Evolutionary conservation across 1,284 basidiomycete genomes (phyloP).

Genomic region (Malassezia equina): DNA sequence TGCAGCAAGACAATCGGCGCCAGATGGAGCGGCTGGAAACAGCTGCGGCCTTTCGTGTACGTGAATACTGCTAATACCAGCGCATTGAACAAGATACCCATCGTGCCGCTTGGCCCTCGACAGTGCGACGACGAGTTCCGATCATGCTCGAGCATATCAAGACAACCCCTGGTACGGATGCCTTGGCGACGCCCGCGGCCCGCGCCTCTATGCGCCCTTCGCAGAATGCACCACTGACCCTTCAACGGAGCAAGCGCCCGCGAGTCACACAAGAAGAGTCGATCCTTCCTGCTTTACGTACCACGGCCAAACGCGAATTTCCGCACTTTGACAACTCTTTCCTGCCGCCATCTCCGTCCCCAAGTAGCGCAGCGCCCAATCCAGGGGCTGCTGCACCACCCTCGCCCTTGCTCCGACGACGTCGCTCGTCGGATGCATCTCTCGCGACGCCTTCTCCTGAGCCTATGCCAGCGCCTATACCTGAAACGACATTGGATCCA

Average conservation of each 20-base stretch:
- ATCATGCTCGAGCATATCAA: slow-evolving; percentile 5
- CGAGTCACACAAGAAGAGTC: background rate
- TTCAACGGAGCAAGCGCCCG: slow-evolving; percentile 3
- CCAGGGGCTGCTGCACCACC: background rate
- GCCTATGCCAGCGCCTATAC: background rate
- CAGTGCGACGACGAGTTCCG: slow-evolving; percentile 22
- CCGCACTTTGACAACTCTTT: slow-evolving; percentile 16
- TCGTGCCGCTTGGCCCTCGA: slow-evolving; percentile 31
- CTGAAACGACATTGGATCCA: background rate
- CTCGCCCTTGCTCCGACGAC: background rate
- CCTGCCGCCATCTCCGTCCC: background rate
- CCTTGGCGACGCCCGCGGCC: background rate
- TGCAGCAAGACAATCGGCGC: slow-evolving; percentile 27
- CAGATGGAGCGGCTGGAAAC: slow-evolving; percentile 30
- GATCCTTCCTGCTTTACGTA: background rate
- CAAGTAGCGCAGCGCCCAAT: background rate
- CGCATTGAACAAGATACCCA: slow-evolving; percentile 36
- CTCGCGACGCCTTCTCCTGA: slow-evolving; percentile 8
- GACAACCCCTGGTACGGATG: background rate
- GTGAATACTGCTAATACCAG: slow-evolving; percentile 1
- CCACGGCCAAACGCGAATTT: slow-evolving; percentile 1
- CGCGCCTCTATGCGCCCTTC: background rate
- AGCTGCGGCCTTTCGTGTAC: slow-evolving; percentile 25
- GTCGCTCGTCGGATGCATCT: background rate
- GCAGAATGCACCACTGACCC: slow-evolving; percentile 1